Evolutionary conservation across 1,284 basidiomycete species (phyloP), one percentile per base, ranked within the genome.

Genomic region (Irpex lacteus): DNA sequence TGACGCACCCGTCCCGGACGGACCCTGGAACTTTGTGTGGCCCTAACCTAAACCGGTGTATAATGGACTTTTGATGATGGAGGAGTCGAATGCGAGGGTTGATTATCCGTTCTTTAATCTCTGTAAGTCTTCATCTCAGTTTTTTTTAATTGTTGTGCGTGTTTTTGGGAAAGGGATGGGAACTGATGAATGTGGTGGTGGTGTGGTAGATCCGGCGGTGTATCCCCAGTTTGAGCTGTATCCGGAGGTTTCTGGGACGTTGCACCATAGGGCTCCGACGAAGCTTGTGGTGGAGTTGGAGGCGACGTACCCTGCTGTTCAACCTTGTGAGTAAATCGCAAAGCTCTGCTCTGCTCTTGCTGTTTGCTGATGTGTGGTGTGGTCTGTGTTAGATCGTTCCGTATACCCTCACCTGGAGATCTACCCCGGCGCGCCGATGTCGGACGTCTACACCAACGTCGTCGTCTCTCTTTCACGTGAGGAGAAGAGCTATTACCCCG

Each of bases 141-240:
- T 6, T 6, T 34, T 34, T 34, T 34, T 34, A 5, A 32, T 2
- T 0, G 4, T 2, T 32, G 0, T 6, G 32, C 6, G 32, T 32
- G 32, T 32, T 34, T 1, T 34, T 2, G 32, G 32, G 32, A 32
- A 32, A 32, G 32, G 5, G 4, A 32, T 32, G 32, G 32, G 32
- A 4, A 32, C 32, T 32, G 32, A 32, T 32, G 32, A 32, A 4
- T 32, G 32, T 32, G 32, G 26, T 26, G 26, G 26, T 26, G 26
- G 26, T 26, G 26, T 26, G 50, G 2, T 58, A 69, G 70, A 70
- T 66, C 65, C 68, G 34, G 58, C 69, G 5, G 69, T 69, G 21
- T 73, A 73, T 61, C 76, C 77, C 38, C 58, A 67, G 58, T 74
- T 76, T 63, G 71, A 77, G 13, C 67, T 77, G 47, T 75, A 73